Evolutionary conservation across 2,329 filamentous ascomycete species (phyloP), one percentile per base, ranked within the genome.

Genomic region (Curvularia verruculosa): DNA sequence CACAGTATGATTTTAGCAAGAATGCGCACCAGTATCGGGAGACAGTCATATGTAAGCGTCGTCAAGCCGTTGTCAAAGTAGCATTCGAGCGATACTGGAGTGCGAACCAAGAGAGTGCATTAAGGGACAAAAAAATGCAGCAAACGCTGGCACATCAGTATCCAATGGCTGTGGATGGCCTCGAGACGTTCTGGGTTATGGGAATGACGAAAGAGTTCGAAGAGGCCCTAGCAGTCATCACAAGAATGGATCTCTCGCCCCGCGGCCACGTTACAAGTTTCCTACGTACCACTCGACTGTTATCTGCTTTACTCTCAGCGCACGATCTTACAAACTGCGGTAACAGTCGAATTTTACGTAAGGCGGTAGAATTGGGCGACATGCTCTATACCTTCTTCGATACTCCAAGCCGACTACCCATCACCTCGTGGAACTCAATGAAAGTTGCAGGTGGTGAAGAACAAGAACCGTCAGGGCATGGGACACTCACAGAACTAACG

Each of bases 11-110:
- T n/a, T 37, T 52, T n/a, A 37, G 21, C 9, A 24, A 3, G 7
- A 5, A 36, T 8, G 15, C 15, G 5, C 29, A 19, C 10, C 34
- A 15, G 1, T 52, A 44, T 28, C 28, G n/a, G 18, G 6, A 80
- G 15, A 57, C 64, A 49, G 52, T 65, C 9, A 84, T 85, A 66
- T 87, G 92, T 24, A 75, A 87, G 59, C 77, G 84, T 54, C 86
- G 89, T 50, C 84, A 88, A 60, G 80, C 81, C 10, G 79, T 83
- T 43, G 87, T 97, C 71, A 92, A 87, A 74, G 82, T 84, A 7
- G 88, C 92, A 54, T 90, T 96, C 74, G 77, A 84, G 64, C 87
- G 88, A 64, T 87, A 90, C 0, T 97, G 93, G 93, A 77, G 79
- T 2, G 90, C 89, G 29, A 97, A 97, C 76, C 40, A 39, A 26